Percentiles rank a stretch among this genome's conserved stretches.
phyloP scores from a whole-genome alignment of 1,139 yeast species.

The Fermentozyma sake region DNA sequence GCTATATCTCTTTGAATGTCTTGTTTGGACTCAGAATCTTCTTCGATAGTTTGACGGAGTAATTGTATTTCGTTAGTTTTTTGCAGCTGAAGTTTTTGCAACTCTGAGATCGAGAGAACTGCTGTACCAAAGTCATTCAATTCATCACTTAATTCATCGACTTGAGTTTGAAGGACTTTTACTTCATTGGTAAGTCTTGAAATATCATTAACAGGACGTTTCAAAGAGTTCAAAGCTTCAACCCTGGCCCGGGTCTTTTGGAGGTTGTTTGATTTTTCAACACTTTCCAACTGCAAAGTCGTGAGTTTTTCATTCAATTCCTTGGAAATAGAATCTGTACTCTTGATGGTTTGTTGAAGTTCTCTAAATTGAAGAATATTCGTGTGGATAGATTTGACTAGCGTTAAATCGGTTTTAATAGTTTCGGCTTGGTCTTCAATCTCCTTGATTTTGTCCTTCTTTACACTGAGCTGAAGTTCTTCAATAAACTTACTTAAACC shows the following conservation, averaged over 20 bases:
- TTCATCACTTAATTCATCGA: slow-evolving; percentile 34
- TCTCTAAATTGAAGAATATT: slow-evolving; percentile 26
- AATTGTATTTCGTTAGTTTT: slow-evolving; percentile 41
- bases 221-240: slow-evolving; percentile 13
- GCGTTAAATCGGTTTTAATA: slow-evolving; percentile 27
- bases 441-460: slow-evolving; percentile 32
- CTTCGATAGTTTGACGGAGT: slow-evolving; percentile 41
- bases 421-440: slow-evolving; percentile 31
- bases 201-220: slow-evolving; percentile 33
- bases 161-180: slow-evolving; percentile 23
- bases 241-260: slow-evolving; percentile 9
- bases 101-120: slow-evolving; percentile 39
- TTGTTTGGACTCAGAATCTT: slow-evolving; percentile 48
- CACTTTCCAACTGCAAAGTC: slow-evolving; percentile 8
- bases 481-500: slow-evolving; percentile 27
- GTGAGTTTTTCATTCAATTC: slow-evolving; percentile 7
- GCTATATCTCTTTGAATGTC: slow-evolving; percentile 42
- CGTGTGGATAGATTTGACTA: slow-evolving; percentile 21
- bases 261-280: slow-evolving; percentile 17
- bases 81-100: slow-evolving; percentile 47
- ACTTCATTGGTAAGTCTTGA: slow-evolving; percentile 34
- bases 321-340: slow-evolving; percentile 7
- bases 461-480: slow-evolving; percentile 34
- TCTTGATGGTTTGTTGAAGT: slow-evolving; percentile 10
- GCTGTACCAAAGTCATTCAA: slow-evolving; percentile 30